Conservation (phyloP, 2,329 filamentous ascomycete species). For the Hypomyces rosellus region DNA sequence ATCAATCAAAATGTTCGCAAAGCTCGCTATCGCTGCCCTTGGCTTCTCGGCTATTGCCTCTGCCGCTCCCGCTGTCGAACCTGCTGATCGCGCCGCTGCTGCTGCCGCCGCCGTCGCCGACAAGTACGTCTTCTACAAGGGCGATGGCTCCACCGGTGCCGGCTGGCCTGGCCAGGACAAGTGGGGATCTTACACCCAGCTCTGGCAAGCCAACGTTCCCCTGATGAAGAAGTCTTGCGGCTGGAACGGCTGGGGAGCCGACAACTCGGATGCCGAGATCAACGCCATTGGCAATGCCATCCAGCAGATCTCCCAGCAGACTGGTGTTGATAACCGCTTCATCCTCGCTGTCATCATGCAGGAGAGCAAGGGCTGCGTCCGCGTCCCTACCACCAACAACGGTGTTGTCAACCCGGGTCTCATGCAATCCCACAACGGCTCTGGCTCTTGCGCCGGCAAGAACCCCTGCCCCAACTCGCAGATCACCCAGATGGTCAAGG, state of each 20-base stretch:
- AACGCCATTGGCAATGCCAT: conserved; percentile 21
- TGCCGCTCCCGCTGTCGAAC: background rate
- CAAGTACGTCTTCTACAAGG: conserved; percentile 13
- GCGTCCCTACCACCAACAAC: conserved; percentile 34
- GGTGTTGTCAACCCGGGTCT: conserved; percentile 38
- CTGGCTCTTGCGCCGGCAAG: conserved; percentile 31
- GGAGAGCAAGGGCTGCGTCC: conserved; percentile 40
- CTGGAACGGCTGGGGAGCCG: conserved; percentile 15
- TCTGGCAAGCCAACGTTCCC: conserved; percentile 15
- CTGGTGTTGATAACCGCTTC: conserved; percentile 33
- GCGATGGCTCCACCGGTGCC: conserved; percentile 15
- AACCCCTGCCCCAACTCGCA: conserved; percentile 22
- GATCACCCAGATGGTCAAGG: conserved; percentile 29
- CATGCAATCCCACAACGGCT: conserved; percentile 33
- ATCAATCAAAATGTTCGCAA: conserved; percentile 11
- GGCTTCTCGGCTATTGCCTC: conserved; percentile 7
- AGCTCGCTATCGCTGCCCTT: conserved; percentile 6
- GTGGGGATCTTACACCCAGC: conserved; percentile 16
- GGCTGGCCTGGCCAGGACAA: conserved; percentile 17
- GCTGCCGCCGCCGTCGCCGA: conserved; percentile 8
- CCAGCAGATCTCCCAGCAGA: conserved; percentile 21
- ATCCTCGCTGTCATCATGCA: conserved; percentile 40
- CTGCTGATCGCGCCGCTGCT: background rate
- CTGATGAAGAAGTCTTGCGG: conserved; percentile 13
- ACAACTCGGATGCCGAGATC: conserved; percentile 30